Base-by-base conservation (phyloP, 139 green algal genomes). In the Chlorella sp. region DNA sequence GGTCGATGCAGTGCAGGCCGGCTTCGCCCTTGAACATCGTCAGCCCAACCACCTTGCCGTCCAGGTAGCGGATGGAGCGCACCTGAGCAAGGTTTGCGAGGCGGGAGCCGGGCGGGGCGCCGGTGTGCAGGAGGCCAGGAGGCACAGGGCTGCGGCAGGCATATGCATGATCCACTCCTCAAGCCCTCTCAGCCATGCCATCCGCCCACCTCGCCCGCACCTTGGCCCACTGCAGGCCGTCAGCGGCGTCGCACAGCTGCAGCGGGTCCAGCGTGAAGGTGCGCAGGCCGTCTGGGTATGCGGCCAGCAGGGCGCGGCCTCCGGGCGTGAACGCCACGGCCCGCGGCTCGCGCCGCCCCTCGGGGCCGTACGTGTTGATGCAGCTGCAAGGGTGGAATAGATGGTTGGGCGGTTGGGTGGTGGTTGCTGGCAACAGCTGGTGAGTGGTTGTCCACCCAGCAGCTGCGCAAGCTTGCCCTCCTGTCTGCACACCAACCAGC, bases 251-350 rank as follows among this genome's bases (percentile, higher is more conserved):
- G 22, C 62, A 38, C n/a, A 40, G 69, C 69, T 44, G 13, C 65
- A 76, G 69, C 5, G 81, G 81, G 38, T 85, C 81, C 13, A 65
- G 70, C 26, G 65, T 85, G 81, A 73, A 85, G 68, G 81, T 80
- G 65, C 81, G 81, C 69, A 85, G 68, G 69, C 68, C 51, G 28
- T 79, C 54, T 19, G 68, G 51, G 67, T 58, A 80, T 36, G 81
- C 81, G 7, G 67, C 81, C 68, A 85, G 68, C 51, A 85, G 67
- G 26, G 81, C 81, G 7, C 20, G 58, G 69, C 81, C 81, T 5
- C 46, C 58, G 24, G 68, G 30, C 36, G 81, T 32, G 41, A 85
- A 85, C 32, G 81, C 81, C 34, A 85, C 46, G 28, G 81, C 81
- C 17, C 51, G 69, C 48, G 56, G 65, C 79, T 84, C 64, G 14